phyloP scores from a whole-genome alignment of 1,284 basidiomycete genomes.

The Trametes sp. region DNA sequence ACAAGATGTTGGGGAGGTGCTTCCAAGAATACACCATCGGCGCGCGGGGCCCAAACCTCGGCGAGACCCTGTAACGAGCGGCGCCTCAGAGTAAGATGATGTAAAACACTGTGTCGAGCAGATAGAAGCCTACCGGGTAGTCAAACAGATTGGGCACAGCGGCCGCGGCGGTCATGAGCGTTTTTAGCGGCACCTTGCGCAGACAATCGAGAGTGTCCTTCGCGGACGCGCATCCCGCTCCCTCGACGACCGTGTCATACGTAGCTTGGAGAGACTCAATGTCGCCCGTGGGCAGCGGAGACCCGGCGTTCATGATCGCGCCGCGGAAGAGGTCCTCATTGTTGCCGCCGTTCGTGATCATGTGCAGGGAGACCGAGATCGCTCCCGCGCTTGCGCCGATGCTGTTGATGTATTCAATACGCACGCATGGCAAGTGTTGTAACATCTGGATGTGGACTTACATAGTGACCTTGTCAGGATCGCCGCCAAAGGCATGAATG shows the following conservation, averaged over 20 bases:
- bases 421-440: background rate
- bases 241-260: slow-evolving; percentile 54
- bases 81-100: background rate
- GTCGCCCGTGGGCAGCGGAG: slow-evolving; percentile 39
- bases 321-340: slow-evolving; percentile 40
- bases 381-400: slow-evolving; percentile 44
- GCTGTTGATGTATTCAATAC: background rate
- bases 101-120: background rate
- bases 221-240: slow-evolving; percentile 51
- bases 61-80: background rate
- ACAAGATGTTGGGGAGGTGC: slow-evolving; percentile 35
- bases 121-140: background rate
- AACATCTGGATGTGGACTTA: background rate
- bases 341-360: slow-evolving; percentile 39
- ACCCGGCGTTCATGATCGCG: slow-evolving; percentile 44
- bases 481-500: background rate
- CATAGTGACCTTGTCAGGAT: background rate
- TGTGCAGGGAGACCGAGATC: slow-evolving; percentile 40
- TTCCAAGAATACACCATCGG: slow-evolving; percentile 45
- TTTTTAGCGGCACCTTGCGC: slow-evolving; percentile 50
- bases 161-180: slow-evolving; percentile 31
- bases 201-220: slow-evolving; percentile 58
- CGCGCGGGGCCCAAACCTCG: slow-evolving; percentile 42
- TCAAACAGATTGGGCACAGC: background rate
- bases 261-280: slow-evolving; percentile 34